Conservation (phyloP, 805 yeast genomes). For the Komagataella pastoris region DNA sequence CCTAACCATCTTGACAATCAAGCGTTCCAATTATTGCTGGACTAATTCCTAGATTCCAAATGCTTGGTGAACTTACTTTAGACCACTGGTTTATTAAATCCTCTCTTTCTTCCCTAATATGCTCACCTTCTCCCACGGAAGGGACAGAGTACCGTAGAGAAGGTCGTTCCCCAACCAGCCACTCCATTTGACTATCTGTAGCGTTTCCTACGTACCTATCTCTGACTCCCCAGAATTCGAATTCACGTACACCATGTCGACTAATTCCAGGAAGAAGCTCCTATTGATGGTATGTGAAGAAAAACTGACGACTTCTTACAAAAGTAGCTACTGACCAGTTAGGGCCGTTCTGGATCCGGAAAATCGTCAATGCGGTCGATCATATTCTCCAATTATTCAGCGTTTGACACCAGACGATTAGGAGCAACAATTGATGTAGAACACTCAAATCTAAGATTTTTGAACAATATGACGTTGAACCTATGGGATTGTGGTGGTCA, state of each 20-base stretch:
- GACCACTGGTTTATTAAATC: no score
- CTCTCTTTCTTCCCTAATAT: no score
- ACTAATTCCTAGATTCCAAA: no score
- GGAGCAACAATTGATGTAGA: conserved; percentile 99
- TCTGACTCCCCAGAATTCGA: background rate
- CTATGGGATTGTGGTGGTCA: conserved; percentile 99
- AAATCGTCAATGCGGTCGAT: conserved; percentile 96
- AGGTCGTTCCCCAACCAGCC: background rate
- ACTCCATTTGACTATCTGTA: background rate
- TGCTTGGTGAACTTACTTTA: no score
- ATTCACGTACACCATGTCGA: background rate
- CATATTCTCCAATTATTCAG: conserved; percentile 90
- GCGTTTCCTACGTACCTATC: background rate
- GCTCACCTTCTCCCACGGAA: no score
- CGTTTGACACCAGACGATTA: conserved; percentile 86
- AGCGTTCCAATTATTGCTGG: no score
- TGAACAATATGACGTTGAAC: conserved; percentile 91
- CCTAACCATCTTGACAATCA: no score
- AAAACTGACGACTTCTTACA: background rate
- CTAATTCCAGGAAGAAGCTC: conserved; percentile 7
- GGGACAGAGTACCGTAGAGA: no score
- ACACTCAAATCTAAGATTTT: conserved; percentile 82
- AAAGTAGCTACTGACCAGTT: conserved; percentile 8
- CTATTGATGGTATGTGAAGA: conserved; percentile 5
- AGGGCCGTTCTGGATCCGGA: conserved; percentile 96